Evolutionary conservation across 2,329 filamentous ascomycete genomes (phyloP).

Genomic region (Aspergillus ruber): DNA sequence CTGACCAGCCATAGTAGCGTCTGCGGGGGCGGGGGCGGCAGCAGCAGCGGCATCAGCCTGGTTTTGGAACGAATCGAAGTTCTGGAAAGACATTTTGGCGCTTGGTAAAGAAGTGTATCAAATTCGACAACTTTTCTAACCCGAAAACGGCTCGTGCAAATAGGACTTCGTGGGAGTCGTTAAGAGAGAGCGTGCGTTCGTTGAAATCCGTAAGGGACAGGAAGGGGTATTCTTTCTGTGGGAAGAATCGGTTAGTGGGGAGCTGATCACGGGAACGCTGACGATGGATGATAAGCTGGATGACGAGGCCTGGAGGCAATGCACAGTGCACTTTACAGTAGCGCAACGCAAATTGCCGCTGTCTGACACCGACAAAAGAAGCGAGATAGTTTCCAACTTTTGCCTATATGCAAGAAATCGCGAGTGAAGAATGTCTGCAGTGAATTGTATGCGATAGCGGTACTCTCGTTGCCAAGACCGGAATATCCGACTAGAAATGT

Average conservation of each 20-base stretch:
- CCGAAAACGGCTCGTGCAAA: conserved; percentile 29
- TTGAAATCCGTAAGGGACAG: conserved; percentile 25
- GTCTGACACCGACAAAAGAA: neutral
- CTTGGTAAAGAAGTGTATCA: neutral
- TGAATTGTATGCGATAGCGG: neutral
- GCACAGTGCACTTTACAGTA: neutral
- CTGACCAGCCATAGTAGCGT: conserved; percentile 51
- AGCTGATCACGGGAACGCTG: neutral
- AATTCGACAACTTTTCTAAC: conserved; percentile 17
- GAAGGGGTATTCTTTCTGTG: conserved; percentile 17
- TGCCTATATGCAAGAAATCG: neutral
- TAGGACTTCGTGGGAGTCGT: conserved; percentile 36
- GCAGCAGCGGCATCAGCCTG: conserved; percentile 51
- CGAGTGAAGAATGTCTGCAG: neutral
- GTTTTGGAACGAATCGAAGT: conserved; percentile 58
- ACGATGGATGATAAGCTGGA: neutral
- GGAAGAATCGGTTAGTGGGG: conserved; percentile 8
- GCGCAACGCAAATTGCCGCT: neutral
- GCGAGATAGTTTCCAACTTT: neutral
- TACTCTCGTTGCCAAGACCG: conserved; percentile 7
- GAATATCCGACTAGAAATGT: neutral
- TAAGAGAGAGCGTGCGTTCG: conserved; percentile 32
- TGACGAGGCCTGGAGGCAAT: neutral
- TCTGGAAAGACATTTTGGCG: conserved; percentile 58
- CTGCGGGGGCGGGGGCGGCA: conserved; percentile 43